These are phyloP conservation scores for Ophiostoma sp. DNA, from an alignment of 2,329 filamentous ascomycete species.

Conservation along the genomic window DNA sequence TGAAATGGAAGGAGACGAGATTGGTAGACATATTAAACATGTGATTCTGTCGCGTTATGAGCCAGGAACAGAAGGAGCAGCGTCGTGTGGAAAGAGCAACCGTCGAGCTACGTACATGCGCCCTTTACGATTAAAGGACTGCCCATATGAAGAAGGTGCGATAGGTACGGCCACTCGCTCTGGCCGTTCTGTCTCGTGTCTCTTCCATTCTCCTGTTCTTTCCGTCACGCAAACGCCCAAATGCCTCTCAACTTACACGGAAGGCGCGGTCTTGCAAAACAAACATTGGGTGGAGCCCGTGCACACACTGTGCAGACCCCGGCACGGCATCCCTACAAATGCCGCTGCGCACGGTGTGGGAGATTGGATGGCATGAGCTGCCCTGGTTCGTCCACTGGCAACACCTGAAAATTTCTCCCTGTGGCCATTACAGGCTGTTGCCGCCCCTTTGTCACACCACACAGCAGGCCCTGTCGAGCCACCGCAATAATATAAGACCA, in stretches of 20 bases:
- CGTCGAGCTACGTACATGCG: not conserved
- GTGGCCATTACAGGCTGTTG: not conserved
- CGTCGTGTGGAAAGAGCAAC: not conserved
- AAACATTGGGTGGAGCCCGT: not conserved
- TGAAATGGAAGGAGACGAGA: not conserved
- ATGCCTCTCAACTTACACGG: constrained; percentile 2
- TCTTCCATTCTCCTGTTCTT: not conserved
- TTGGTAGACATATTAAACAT: not conserved
- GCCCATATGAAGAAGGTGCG: not conserved
- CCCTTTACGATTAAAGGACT: not conserved
- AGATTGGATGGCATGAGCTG: constrained; percentile 19
- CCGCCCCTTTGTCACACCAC: not conserved
- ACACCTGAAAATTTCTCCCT: not conserved
- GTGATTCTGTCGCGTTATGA: constrained; percentile 1
- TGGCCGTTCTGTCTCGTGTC: not conserved
- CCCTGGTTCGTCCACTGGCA: not conserved
- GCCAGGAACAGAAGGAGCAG: not conserved
- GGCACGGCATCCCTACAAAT: not conserved
- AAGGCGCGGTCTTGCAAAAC: constrained; percentile 1
- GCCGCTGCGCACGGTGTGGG: not conserved
- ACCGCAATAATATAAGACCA: constrained; percentile 6
- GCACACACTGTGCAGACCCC: constrained; percentile 9
- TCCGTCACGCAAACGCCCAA: not conserved
- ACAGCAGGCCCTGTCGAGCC: not conserved
- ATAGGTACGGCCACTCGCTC: not conserved